Evolutionary conservation across 202 grass and related monocot genomes (phyloP).

Genomic region (Carex sylvatica): DNA sequence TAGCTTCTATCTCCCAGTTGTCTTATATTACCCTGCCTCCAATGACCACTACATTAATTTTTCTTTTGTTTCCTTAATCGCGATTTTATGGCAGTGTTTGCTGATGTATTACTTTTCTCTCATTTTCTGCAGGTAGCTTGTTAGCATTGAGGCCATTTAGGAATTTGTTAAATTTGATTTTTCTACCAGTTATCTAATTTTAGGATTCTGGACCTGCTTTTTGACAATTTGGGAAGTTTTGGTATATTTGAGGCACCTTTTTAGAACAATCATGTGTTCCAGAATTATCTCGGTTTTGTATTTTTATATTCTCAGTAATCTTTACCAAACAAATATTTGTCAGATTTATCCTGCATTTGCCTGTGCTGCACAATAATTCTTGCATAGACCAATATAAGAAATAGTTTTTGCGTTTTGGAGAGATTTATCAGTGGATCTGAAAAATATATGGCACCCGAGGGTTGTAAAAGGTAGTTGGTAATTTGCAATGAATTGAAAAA

Average conservation of each 20-base stretch:
- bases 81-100: background rate
- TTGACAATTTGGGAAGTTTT: background rate
- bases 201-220: slow-evolving; percentile 4
- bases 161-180: background rate
- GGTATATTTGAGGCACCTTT: background rate
- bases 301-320: background rate
- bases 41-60: slow-evolving; percentile 45
- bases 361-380: background rate
- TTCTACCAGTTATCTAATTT: background rate
- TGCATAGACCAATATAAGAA: background rate
- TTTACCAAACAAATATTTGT: background rate
- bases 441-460: too few relatives aligned
- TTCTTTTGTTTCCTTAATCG: background rate
- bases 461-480: too few relatives aligned
- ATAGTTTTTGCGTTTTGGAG: background rate
- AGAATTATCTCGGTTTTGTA: background rate
- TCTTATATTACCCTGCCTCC: slow-evolving; percentile 64
- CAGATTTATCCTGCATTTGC: background rate
- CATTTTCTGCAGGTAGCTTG: slow-evolving; percentile 11
- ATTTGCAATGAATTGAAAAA: too few relatives aligned
- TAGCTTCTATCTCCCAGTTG: slow-evolving; percentile 23
- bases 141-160: background rate
- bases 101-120: background rate
- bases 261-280: too few relatives aligned
- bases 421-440: background rate